Evolutionary conservation across 1,284 basidiomycete genomes (phyloP).

Genomic region (Austroboletus niveus): DNA sequence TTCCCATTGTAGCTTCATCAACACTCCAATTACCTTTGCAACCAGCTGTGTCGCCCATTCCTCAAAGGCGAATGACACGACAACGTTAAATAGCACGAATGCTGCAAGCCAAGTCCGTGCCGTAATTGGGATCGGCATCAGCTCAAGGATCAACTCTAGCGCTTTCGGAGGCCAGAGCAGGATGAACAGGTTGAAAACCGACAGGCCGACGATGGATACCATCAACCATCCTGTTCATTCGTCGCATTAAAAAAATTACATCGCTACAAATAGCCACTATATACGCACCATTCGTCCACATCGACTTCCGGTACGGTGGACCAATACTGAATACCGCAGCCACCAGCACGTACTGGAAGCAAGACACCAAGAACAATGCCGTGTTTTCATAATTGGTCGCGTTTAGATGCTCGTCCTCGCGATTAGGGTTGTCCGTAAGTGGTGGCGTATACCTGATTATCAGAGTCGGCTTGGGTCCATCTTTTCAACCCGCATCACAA

Average conservation of each 20-base stretch:
- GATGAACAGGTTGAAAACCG: slow-evolving; percentile 73
- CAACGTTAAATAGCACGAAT: slow-evolving; percentile 75
- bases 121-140: slow-evolving; percentile 72
- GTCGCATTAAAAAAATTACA: slow-evolving; percentile 11
- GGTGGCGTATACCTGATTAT: slow-evolving; percentile 61
- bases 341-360: slow-evolving; percentile 97
- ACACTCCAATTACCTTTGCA: slow-evolving; percentile 51
- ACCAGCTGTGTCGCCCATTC: slow-evolving; percentile 69
- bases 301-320: slow-evolving; percentile 91
- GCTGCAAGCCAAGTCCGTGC: slow-evolving; percentile 72
- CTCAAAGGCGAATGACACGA: slow-evolving; percentile 77
- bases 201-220: slow-evolving; percentile 64
- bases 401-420: slow-evolving; percentile 73
- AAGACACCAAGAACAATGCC: slow-evolving; percentile 89
- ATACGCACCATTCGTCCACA: slow-evolving; percentile 88
- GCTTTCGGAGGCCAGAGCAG: slow-evolving; percentile 67
- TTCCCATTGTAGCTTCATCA: slow-evolving; percentile 43
- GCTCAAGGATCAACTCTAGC: slow-evolving; percentile 68
- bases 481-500: neutral
- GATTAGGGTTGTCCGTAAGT: slow-evolving; percentile 48
- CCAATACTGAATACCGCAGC: slow-evolving; percentile 98
- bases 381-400: slow-evolving; percentile 96
- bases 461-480: slow-evolving; percentile 2
- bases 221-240: slow-evolving; percentile 68
- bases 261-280: neutral